A percentile compares a stretch with the other conserved stretches of the same genome.
Evolutionary conservation across 106 monocot species (phyloP).

Genomic region (Dioscorea dumetorum): DNA sequence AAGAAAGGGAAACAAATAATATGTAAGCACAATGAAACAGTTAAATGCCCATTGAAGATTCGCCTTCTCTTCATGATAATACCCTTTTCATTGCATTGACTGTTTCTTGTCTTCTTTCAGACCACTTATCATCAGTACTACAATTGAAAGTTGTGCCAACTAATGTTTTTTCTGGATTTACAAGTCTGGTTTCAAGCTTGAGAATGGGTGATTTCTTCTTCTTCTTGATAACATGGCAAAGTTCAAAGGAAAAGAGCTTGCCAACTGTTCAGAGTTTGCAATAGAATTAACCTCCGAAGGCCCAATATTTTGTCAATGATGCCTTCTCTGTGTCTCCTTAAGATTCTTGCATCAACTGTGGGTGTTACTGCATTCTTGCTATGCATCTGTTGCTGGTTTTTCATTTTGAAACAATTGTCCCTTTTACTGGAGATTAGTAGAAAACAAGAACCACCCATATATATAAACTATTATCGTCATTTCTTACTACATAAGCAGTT

Average conservation of each 20-base stretch:
- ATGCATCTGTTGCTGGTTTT: slow-evolving; percentile 88
- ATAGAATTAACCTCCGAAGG: slow-evolving; percentile 53
- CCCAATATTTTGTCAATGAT: slow-evolving; percentile 77
- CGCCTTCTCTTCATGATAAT: neutral
- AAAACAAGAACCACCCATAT: slow-evolving; percentile 49
- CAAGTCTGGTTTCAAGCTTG: slow-evolving; percentile 8
- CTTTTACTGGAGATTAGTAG: slow-evolving; percentile 29
- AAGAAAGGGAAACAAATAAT: neutral
- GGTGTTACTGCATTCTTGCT: slow-evolving; percentile 70
- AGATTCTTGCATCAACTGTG: slow-evolving; percentile 90
- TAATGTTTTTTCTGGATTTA: slow-evolving; percentile 22
- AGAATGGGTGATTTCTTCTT: slow-evolving; percentile 50
- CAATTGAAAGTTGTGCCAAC: slow-evolving; percentile 53
- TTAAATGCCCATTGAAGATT: neutral
- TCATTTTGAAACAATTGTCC: slow-evolving; percentile 68
- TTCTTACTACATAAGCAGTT: neutral
- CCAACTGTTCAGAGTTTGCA: slow-evolving; percentile 65
- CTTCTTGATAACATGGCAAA: slow-evolving; percentile 68
- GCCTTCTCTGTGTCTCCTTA: slow-evolving; percentile 77
- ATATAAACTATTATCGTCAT: slow-evolving; percentile 56
- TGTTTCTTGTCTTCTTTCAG: slow-evolving; percentile 25
- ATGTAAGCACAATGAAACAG: neutral
- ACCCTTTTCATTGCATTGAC: neutral
- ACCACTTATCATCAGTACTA: slow-evolving; percentile 69
- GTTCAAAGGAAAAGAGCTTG: slow-evolving; percentile 70